Evolutionary conservation across 345 rosid genomes (phyloP).

Genomic region (Eucalyptus polyanthemos): DNA sequence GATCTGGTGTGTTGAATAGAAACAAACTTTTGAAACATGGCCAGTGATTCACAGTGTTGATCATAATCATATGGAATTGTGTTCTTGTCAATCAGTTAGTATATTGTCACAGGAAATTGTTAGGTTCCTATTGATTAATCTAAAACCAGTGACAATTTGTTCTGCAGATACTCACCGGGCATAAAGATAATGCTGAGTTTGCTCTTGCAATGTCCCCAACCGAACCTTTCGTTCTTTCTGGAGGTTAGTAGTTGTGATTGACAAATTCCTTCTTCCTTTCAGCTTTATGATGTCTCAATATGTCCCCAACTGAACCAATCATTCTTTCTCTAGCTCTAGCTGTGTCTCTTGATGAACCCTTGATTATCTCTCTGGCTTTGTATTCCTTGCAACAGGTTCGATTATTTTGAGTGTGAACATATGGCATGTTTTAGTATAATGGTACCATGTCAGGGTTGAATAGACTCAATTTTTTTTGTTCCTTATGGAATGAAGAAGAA

Average conservation of each 20-base stretch:
- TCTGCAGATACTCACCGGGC: conserved; percentile 54
- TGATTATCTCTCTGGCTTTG: background rate
- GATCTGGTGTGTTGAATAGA: conserved; percentile 25
- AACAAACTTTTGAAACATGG: background rate
- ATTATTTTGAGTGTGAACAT: background rate
- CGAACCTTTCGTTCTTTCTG: conserved; percentile 54
- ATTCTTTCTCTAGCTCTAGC: background rate
- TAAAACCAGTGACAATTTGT: background rate
- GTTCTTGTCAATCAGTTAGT: background rate
- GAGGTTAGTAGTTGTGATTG: conserved; percentile 16
- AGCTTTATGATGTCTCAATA: background rate
- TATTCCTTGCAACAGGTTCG: background rate
- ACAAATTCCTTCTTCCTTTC: background rate
- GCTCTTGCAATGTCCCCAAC: conserved; percentile 60
- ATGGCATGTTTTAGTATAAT: background rate
- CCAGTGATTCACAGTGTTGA: background rate
- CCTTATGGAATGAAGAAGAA: background rate
- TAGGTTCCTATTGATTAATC: background rate
- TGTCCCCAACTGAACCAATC: background rate
- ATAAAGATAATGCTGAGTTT: conserved; percentile 46
- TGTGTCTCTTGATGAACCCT: background rate
- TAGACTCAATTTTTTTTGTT: background rate
- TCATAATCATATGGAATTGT: background rate
- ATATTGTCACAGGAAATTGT: background rate
- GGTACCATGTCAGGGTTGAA: background rate